phyloP scores from a whole-genome alignment of 1,284 basidiomycete genomes.

The Sanguinoderma infundibulare region DNA sequence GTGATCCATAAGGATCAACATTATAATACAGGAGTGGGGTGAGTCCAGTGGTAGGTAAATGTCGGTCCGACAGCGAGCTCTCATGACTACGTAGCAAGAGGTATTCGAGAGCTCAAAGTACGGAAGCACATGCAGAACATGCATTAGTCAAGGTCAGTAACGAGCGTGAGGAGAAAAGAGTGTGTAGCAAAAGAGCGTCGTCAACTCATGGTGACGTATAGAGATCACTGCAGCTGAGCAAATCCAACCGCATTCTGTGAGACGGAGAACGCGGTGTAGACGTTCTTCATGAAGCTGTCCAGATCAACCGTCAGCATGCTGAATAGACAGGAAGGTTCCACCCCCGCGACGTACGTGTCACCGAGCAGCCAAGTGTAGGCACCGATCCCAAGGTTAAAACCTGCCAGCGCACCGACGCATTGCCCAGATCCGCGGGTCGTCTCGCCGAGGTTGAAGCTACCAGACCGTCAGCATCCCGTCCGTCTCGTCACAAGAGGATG shows the following conservation, averaged over 20 bases:
- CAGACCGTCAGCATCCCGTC: neutral
- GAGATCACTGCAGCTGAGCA: conserved; percentile 19
- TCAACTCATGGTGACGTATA: neutral
- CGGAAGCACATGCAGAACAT: neutral
- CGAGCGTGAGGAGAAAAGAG: neutral
- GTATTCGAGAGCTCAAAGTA: neutral
- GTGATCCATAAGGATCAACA: no score
- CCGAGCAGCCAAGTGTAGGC: conserved; percentile 33
- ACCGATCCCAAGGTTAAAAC: conserved; percentile 27
- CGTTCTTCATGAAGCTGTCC: conserved; percentile 31
- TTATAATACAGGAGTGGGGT: neutral
- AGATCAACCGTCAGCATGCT: neutral
- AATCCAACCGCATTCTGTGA: conserved; percentile 29
- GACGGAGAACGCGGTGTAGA: conserved; percentile 31
- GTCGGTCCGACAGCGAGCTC: neutral
- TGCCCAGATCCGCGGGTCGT: conserved; percentile 16
- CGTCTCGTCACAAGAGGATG: neutral
- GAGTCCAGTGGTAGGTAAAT: neutral
- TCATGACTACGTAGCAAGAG: neutral
- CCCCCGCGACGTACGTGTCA: conserved; percentile 22
- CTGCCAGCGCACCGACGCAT: conserved; percentile 34
- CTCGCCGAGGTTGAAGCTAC: conserved; percentile 34
- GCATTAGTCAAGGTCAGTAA: neutral
- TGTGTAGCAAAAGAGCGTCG: no score
- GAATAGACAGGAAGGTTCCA: no score